Evolutionary conservation across 208 protist genomes (phyloP), one percentile per base, ranked within the genome.

Genomic region (Trypanosoma avium): DNA sequence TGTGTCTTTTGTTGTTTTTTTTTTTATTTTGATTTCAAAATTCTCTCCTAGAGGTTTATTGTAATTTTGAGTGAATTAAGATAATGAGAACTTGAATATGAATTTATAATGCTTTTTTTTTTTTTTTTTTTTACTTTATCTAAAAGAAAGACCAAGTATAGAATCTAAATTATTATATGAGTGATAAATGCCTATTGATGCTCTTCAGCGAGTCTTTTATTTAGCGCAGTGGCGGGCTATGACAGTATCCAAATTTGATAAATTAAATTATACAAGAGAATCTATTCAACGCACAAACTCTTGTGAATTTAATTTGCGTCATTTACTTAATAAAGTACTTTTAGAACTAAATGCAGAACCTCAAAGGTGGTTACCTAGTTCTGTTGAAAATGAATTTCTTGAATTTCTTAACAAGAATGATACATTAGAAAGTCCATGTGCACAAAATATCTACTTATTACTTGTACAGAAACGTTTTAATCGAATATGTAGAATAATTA

Each of bases 311-410:
- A 40, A 33, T 27, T 1, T 48, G 24, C 4, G 12, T 9, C 22
- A 27, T 27, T 24, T 60, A 2, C 4, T 60, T 3, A 26, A 64
- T 19, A 8, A 6, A 8, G 59, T 64, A 9, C 17, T 56, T 13
- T 10, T 8, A 27, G 36, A 60, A n/a, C 54, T 43, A 13, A 19
- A 33, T n/a, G 27, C 5, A 1, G 38, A 22, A 21, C 45, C 64
- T 32, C 19, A 26, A 6, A 47, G 53, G 4, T 70, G 64, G 64
- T 29, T 62, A 0, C 64, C 64, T 0, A 70, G 53, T 22, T 32
- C 48, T 22, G 42, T 32, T 47, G 64, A 70, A 21, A 70, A 70
- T 55, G 33, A 54, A 27, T 21, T 70, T 42, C n/a, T 70, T 38
- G 64, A 61, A 45, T 22, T 50, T 13, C 64, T 70, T 46, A 54